Evolutionary conservation across 495 filamentous ascomycete species (phyloP), one percentile per base, ranked within the genome.

Genomic region (Lichina pygmaea): DNA sequence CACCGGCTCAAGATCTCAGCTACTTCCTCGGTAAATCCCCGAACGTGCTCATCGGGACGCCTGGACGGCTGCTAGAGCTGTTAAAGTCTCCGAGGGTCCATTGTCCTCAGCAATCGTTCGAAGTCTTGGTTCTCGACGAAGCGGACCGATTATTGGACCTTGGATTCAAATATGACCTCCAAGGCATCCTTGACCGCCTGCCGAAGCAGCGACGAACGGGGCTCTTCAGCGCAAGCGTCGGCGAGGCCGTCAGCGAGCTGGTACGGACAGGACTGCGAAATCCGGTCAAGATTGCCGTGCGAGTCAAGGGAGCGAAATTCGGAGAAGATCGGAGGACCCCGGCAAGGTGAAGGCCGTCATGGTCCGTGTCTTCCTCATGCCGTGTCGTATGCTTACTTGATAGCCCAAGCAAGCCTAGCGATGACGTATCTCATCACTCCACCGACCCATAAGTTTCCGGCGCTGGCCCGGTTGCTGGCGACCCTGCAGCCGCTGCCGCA

Each of bases 201-300:
- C 91, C 89, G 3, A 97, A 95, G 54, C 91, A 97, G 55, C 66
- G 89, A 34, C 68, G 89, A 12, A 97, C 91, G 0, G 89, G 89
- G 0, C 63, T 97, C 8, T 97, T 95, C 65, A 89, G 81, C 55
- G 89, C 89, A 12, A 85, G 76, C 52, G 76, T 97, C 9, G 82
- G 74, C 53, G 91, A 97, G 52, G 89, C 89, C 0, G 70, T 95
- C 4, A 81, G 85, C 48, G 74, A 91, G 53, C 78, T 95, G 34
- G 78, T 97, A n/a, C 69, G 82, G 34, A 81, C 93, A 7, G 89
- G 91, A 12, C 62, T 97, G 43, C 70, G 89, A 33, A 93, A 97
- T 56, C 91, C 89, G 0, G 83, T 93, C 48, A 89, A 91, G 52
- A 77, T 97, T 48, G 73, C 74, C 3, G 89, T 95, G 12, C 86